Conservation (phyloP, 129 eudicot species). For the Mikania micrantha region DNA sequence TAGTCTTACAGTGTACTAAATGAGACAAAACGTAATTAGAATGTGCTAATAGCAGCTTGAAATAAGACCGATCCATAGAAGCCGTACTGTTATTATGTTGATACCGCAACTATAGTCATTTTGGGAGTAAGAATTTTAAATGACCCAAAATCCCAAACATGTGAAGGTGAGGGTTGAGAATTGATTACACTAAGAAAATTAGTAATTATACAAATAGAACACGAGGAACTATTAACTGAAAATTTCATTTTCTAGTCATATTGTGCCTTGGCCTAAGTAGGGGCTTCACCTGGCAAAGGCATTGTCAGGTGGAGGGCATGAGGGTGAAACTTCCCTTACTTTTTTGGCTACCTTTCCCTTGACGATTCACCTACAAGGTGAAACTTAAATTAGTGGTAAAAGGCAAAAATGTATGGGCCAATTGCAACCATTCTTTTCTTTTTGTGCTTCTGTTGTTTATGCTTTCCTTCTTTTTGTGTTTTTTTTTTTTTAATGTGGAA, state of each 20-base stretch:
- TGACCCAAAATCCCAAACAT: neutral
- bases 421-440: neutral
- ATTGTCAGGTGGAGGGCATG: conserved; percentile 10
- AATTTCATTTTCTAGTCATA: neutral
- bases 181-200: neutral
- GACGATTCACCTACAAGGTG: conserved; percentile 6
- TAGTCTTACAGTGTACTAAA: too few species aligned
- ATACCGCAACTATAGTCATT: neutral
- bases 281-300: conserved; percentile 8
- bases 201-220: neutral
- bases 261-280: neutral
- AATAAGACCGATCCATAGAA: too few species aligned
- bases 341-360: conserved; percentile 3
- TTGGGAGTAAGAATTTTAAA: neutral
- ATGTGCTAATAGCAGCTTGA: too few species aligned
- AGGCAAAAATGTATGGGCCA: conserved; percentile 22
- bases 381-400: conserved; percentile 11
- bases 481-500: neutral
- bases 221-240: neutral
- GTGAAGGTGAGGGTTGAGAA: neutral
- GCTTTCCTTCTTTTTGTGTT: neutral
- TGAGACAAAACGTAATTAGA: too few species aligned
- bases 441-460: conserved; percentile 1
- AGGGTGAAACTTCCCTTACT: neutral
- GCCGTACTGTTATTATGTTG: neutral